Conservation (phyloP, 1,139 yeast species). For the Hemisphaericaspora xylofermentans region DNA sequence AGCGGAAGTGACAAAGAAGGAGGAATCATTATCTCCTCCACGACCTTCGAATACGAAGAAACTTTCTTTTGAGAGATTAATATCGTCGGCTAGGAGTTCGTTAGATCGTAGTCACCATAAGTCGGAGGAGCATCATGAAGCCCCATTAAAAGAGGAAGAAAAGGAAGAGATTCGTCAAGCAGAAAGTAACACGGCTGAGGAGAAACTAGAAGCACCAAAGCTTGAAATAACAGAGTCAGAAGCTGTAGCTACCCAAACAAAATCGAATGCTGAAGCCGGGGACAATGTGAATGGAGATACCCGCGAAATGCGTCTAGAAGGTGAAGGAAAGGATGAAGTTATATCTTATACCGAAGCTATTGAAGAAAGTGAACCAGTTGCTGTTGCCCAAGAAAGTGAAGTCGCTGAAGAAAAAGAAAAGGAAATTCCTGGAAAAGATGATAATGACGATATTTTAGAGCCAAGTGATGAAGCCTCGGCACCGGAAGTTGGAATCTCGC, state of each 20-base stretch:
- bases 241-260: not conserved
- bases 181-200: not conserved
- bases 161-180: not conserved
- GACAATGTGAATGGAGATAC: too few relatives aligned
- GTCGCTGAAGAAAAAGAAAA: not conserved
- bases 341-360: too few relatives aligned
- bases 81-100: slow-evolving; percentile 10
- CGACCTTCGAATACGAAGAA: slow-evolving; percentile 2
- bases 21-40: not conserved
- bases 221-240: not conserved
- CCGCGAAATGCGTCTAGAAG: too few relatives aligned
- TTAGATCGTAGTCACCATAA: slow-evolving; percentile 7
- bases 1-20: slow-evolving; percentile 2
- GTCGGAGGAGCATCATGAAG: slow-evolving; percentile 1
- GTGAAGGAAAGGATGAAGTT: not conserved
- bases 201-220: not conserved
- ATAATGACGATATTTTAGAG: too few relatives aligned
- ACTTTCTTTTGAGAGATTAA: slow-evolving; percentile 9
- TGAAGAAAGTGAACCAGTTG: not conserved
- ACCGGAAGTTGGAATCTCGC: too few relatives aligned
- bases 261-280: too few relatives aligned
- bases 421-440: not conserved
- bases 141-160: not conserved
- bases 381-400: not conserved
- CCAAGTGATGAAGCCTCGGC: too few relatives aligned